Evolutionary conservation across 169 alveolate genomes (phyloP).

Genomic region (Perkinsus olseni): DNA sequence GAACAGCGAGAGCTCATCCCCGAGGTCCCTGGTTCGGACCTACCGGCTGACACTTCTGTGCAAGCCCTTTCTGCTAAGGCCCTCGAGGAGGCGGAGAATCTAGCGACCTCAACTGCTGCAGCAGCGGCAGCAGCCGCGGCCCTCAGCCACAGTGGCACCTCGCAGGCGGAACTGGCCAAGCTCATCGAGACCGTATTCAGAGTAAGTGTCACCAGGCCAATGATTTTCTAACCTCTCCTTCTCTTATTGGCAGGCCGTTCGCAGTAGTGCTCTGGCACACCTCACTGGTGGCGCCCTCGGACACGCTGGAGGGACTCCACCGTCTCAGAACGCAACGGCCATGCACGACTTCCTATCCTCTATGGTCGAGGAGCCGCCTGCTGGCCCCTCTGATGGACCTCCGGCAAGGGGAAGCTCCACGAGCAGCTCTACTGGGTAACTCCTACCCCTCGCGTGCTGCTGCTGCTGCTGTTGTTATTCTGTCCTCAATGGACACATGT

Average conservation of each 20-base stretch:
- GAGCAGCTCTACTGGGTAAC: not conserved
- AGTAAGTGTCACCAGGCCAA: not conserved
- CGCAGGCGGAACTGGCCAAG: not conserved
- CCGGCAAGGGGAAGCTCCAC: not conserved
- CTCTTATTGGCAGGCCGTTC: not conserved
- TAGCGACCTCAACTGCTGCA: not conserved
- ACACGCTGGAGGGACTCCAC: not conserved
- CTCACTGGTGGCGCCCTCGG: not conserved
- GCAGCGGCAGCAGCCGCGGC: not conserved
- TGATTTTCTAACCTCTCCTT: not conserved
- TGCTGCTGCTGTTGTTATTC: not conserved
- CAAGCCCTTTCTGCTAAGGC: not conserved
- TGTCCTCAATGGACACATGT: not conserved
- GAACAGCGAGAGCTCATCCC: not conserved
- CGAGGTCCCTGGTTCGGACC: not conserved
- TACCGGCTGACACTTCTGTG: not conserved
- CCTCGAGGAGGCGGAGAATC: not conserved
- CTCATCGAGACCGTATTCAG: not conserved
- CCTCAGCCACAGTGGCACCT: not conserved
- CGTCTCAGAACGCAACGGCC: not conserved
- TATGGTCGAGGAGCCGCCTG: not conserved
- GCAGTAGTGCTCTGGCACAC: not conserved
- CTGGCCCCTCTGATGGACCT: not conserved
- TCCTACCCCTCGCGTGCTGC: not conserved
- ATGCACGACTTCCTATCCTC: not conserved